phyloP scores from a whole-genome alignment of 75 land plant genomes.

The Pinus tabuliformis region DNA sequence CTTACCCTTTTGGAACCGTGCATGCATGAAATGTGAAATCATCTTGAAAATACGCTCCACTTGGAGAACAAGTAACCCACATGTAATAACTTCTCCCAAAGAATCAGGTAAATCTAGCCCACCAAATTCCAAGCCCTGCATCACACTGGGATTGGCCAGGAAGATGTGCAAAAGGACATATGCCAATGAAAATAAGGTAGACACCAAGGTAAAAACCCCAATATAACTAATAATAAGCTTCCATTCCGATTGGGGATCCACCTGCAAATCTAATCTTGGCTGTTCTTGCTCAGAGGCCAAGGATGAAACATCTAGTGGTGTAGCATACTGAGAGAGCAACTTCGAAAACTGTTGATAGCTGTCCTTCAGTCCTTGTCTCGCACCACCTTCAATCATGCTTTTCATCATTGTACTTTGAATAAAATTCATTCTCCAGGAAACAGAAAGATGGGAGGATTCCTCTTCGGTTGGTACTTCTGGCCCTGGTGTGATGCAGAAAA shows the following conservation, averaged over 20 bases:
- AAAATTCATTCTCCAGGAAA: conserved; percentile 88
- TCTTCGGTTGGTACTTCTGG: conserved; percentile 63
- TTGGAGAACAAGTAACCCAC: conserved; percentile 60
- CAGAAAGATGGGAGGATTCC: conserved; percentile 51
- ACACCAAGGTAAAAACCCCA: conserved; percentile 54
- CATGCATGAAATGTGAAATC: conserved; percentile 60
- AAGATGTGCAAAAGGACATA: conserved; percentile 59
- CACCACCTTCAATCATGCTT: conserved; percentile 84
- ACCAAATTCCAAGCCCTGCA: conserved; percentile 71
- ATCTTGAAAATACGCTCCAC: conserved; percentile 54
- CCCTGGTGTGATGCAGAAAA: conserved; percentile 59
- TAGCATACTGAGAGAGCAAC: conserved; percentile 45
- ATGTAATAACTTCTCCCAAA: conserved; percentile 60
- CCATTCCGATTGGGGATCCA: conserved; percentile 54
- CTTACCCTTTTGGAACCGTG: conserved; percentile 66
- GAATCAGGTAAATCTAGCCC: conserved; percentile 87
- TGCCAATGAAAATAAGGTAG: conserved; percentile 34
- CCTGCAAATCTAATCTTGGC: conserved; percentile 32
- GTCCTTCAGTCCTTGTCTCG: conserved; percentile 82
- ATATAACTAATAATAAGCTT: conserved; percentile 60
- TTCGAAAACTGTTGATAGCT: conserved; percentile 53
- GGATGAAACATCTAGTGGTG: conserved; percentile 28
- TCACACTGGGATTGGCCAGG: conserved; percentile 29
- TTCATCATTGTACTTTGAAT: conserved; percentile 86
- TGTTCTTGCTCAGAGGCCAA: conserved; percentile 37